Percentiles rank a stretch among this genome's conserved stretches.
phyloP scores from a whole-genome alignment of 352 stramenopile species.

The Pythium rhizo-oryzae region DNA sequence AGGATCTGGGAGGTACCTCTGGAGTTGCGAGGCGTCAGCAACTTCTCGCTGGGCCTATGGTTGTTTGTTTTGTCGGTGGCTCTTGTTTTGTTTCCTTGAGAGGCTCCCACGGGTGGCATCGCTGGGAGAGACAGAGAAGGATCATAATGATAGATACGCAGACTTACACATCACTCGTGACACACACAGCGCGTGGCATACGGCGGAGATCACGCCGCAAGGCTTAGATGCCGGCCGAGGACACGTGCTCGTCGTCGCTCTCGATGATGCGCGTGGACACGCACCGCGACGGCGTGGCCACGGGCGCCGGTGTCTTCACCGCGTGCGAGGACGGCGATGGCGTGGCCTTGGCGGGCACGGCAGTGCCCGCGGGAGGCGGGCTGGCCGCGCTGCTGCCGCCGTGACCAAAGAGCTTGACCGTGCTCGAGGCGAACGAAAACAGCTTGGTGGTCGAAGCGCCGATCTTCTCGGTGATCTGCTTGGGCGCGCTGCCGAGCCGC shows the following conservation, averaged over 20 bases:
- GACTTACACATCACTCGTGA: conserved; percentile 9
- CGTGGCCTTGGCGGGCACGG: neutral
- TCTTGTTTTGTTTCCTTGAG: neutral
- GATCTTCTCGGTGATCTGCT: conserved; percentile 46
- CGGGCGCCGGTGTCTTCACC: neutral
- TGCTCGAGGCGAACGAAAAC: conserved; percentile 29
- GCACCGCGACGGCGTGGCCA: conserved; percentile 14
- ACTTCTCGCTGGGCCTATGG: too few species aligned
- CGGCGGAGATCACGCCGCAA: neutral
- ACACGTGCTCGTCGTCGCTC: conserved; percentile 25
- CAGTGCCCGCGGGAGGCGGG: neutral
- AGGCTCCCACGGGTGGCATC: neutral
- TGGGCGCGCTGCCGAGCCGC: conserved; percentile 54
- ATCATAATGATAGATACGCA: conserved; percentile 29
- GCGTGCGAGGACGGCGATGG: conserved; percentile 8
- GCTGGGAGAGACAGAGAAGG: neutral
- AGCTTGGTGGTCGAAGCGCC: conserved; percentile 32
- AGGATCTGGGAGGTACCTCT: too few species aligned
- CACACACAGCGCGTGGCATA: conserved; percentile 4
- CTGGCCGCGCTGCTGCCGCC: neutral
- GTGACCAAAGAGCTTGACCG: conserved; percentile 29
- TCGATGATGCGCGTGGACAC: conserved; percentile 25
- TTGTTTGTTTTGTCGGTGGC: neutral
- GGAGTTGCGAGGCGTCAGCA: too few species aligned
- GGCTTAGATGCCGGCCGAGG: conserved; percentile 31